Base-by-base conservation (phyloP, 345 rosid genomes). In the Anacardium occidentale region DNA sequence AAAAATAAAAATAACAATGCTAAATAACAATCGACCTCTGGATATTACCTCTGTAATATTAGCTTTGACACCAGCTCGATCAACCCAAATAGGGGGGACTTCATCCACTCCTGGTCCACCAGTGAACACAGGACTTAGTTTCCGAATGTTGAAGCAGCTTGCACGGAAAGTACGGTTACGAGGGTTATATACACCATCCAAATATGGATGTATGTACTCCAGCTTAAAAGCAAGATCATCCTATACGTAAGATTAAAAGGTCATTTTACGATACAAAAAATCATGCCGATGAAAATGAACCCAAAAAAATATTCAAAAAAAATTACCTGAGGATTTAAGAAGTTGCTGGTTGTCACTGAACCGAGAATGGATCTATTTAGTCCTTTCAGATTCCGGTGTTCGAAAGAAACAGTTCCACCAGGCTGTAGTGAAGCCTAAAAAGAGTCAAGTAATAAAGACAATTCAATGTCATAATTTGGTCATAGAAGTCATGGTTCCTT, bases 81-180 rank as follows among this genome's bases (percentile, higher is more conserved):
- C 98, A 62, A 96, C 99, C 99, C 98, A 96, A 72, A 96, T 92
- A 7, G 99, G 96, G 58, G 97, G 98, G 53, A 96, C 99, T 85
- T 96, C 99, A 76, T 91, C 99, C 63, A 88, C 90, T 74, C 97
- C 96, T 4, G 98, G 97, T 54, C 99, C 99, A 69, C 98, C 98
- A 56, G 98, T 96, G 80, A 93, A 96, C 66, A 96, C 99, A 53
- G 98, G 99, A 81, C 99, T 96, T 24, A 96, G 75, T 77, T 95
- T 95, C 65, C 99, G 85, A 82, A 94, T 91, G 85, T 95, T 95
- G 80, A 95, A 95, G 85, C 96, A 88, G 83, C 97, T 95, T 7
- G 92, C 55, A 22, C 90, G 91, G 62, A 95, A 77, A 32, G 97
- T 93, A n/a, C 94, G 96, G 76, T 95, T 95, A 65, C 91, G 91